Conservation (phyloP, 768 basidiomycete species). For the Rubroboletus satanas region DNA sequence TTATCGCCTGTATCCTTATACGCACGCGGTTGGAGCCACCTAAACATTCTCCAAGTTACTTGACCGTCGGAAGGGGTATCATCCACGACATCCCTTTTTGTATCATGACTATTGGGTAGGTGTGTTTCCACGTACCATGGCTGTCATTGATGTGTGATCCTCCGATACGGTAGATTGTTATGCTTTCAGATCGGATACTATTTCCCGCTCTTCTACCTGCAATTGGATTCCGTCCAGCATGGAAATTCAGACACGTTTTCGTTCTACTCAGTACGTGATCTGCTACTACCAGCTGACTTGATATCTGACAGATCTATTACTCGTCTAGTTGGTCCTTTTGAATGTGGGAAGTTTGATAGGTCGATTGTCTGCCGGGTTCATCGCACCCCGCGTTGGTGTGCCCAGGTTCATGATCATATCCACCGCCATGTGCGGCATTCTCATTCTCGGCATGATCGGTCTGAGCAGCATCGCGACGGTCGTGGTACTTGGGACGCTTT, state of each 20-base stretch:
- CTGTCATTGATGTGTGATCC: neutral
- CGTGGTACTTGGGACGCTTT: constrained; percentile 38
- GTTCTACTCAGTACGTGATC: constrained; percentile 47
- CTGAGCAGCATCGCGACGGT: constrained; percentile 34
- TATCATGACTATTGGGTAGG: constrained; percentile 22
- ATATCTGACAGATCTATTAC: neutral
- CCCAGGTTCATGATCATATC: constrained; percentile 39
- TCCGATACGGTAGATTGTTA: constrained; percentile 7
- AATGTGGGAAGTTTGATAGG: constrained; percentile 52
- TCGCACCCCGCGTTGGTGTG: constrained; percentile 41
- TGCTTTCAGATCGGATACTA: constrained; percentile 39
- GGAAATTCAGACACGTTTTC: constrained; percentile 45
- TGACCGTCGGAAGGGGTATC: constrained; percentile 13
- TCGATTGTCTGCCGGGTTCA: constrained; percentile 43
- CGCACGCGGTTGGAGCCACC: constrained; percentile 39
- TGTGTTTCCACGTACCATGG: neutral
- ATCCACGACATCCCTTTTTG: constrained; percentile 16
- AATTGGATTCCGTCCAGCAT: constrained; percentile 48
- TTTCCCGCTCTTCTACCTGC: constrained; percentile 55
- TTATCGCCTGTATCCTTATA: constrained; percentile 31
- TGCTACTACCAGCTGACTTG: neutral
- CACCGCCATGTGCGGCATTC: constrained; percentile 28
- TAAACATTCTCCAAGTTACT: constrained; percentile 12
- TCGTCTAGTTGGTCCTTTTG: constrained; percentile 43
- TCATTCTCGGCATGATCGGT: constrained; percentile 45